Base-by-base conservation (phyloP, 108 stramenopile species). In the Nitzschia putrida region DNA sequence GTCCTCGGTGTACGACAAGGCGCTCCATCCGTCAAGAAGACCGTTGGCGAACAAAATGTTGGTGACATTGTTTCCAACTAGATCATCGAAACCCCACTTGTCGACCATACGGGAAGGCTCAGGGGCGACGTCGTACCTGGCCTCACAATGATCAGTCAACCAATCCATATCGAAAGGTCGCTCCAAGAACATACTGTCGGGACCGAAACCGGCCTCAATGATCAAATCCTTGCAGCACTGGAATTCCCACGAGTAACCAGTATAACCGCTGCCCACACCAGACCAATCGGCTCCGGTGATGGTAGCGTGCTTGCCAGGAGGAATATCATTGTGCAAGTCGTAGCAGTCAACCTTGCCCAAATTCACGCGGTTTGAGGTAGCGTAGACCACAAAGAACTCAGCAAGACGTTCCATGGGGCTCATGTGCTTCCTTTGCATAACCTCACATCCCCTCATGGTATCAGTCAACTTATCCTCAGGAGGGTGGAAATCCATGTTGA, bases 171-270 rank as follows among this genome's bases (percentile, higher is more conserved):
- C 23, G 49, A 69, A 76, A 18, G 51, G 55, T 8, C 66, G 53
- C 12, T 61, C 61, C 3, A 69, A 1, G 34, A 76, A 69, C 75
- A 69, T 76, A 53, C 75, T 76, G 24, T 68, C 7, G 6, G 18
- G 52, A 20, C 42, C 44, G 20, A 51, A 66, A 0, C 64, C 55
- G 10, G 74, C 41, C 0, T 43, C 29, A 1, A 69, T 47, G 34
- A 69, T 37, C 42, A 68, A 53, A 50, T 67, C 66, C 26, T 57
- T 57, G 53, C 79, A 80, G 49, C 69, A 74, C 44, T 89, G 92
- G 49, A 88, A 89, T 58, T 94, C 92, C 89, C 89, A 94, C 49
- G 84, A 85, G 26, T 85, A 61, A 5, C 83, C 89, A 24, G 71
- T 70, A 40, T 65, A 66, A 7, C 88, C 88, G 21, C 73, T 79